Conservation (phyloP, 345 rosid species). For the Carallia pectinifolia region DNA sequence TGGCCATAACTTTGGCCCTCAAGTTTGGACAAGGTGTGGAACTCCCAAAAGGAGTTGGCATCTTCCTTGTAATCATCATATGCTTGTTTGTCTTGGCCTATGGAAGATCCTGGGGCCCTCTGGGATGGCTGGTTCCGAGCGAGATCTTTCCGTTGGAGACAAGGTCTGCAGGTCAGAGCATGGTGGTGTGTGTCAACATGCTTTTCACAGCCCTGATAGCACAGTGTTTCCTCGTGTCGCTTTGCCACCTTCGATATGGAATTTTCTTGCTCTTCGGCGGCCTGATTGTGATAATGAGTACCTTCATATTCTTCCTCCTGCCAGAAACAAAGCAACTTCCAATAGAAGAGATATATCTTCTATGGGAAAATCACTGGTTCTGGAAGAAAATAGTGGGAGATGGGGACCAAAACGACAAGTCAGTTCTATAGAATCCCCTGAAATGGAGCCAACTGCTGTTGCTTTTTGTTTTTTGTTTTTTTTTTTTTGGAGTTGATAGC, state of each 20-base stretch:
- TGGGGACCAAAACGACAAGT: neutral
- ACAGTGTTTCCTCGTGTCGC: conserved; percentile 23
- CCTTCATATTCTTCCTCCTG: conserved; percentile 29
- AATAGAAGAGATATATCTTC: conserved; percentile 27
- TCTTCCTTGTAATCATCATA: conserved; percentile 18
- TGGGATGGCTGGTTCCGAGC: conserved; percentile 31
- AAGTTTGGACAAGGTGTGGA: conserved; percentile 21
- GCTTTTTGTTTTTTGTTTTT: too few species aligned
- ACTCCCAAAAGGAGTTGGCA: conserved; percentile 23
- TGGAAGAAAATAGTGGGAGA: conserved; percentile 17
- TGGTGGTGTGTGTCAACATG: conserved; percentile 29
- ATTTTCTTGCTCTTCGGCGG: conserved; percentile 31
- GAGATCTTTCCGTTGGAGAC: conserved; percentile 44
- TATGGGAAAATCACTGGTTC: conserved; percentile 36
- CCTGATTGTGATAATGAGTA: conserved; percentile 27
- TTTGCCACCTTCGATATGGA: conserved; percentile 30
- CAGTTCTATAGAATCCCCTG: neutral
- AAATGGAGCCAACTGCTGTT: neutral
- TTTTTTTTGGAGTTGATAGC: too few species aligned
- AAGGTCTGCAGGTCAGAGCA: conserved; percentile 39
- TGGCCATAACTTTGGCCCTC: conserved; percentile 15
- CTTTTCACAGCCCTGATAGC: conserved; percentile 23
- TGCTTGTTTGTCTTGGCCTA: conserved; percentile 22
- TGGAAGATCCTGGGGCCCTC: conserved; percentile 42
- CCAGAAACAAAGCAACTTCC: conserved; percentile 46